phyloP scores from a whole-genome alignment of 78 protist species.

The Emiliania huxleyi region DNA sequence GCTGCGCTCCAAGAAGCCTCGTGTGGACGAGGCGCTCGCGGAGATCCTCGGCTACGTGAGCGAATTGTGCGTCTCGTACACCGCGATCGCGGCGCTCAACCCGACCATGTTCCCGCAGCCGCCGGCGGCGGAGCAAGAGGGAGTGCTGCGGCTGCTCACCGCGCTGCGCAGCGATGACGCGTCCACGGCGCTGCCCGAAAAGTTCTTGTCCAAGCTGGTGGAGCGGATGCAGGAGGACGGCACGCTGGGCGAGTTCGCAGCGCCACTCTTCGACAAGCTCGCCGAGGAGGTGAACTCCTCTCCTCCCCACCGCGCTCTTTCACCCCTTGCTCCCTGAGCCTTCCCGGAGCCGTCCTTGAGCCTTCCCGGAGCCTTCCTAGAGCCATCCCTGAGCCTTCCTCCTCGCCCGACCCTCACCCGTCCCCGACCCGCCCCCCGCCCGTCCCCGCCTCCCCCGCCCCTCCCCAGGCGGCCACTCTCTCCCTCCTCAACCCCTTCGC shows the following conservation, averaged over 20 bases:
- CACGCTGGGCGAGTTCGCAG: not conserved
- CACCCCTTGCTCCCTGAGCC: not conserved
- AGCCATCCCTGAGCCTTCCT: no score
- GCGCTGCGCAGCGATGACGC: not conserved
- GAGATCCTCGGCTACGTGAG: not conserved
- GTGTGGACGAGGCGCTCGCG: not conserved
- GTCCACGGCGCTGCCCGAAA: not conserved
- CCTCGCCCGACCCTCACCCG: no score
- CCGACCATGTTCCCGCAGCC: conserved; percentile 20
- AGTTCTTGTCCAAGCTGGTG: not conserved
- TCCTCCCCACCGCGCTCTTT: not conserved
- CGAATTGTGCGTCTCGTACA: conserved; percentile 25
- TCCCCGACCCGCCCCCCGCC: no score
- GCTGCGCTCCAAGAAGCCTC: not conserved
- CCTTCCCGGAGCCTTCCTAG: no score
- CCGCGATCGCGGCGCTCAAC: not conserved
- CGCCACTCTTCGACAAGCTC: not conserved
- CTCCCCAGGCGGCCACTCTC: no score
- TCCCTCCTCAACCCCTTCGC: not conserved
- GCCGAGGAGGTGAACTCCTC: no score
- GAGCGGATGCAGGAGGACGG: not conserved
- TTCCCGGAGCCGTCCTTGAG: no score
- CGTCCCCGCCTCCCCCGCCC: no score
- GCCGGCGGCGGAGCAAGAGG: not conserved
- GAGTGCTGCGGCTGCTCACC: not conserved